These are phyloP conservation scores for Luffa acutangula DNA, from an alignment of 306 rosid genomes.

Conservation along the genomic window DNA sequence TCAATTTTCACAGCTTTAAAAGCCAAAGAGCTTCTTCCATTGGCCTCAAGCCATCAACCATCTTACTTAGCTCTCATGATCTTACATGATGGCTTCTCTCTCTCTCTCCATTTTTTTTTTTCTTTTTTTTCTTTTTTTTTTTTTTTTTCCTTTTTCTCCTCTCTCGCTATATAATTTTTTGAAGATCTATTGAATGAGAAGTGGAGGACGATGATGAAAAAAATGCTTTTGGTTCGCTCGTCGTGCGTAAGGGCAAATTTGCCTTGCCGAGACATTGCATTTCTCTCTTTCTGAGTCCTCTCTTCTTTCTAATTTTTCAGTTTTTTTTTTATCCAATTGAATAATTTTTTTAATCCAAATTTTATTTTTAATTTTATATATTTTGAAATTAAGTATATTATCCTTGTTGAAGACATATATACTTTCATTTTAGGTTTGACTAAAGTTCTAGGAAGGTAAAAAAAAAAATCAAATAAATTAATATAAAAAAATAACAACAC, in stretches of 20 bases:
- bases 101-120: background rate
- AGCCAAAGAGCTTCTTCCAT: background rate
- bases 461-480: too few species aligned
- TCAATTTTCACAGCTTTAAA: background rate
- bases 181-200: background rate
- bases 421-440: too few species aligned
- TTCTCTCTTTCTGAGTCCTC: conserved; percentile 27
- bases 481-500: too few species aligned
- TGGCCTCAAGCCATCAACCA: background rate
- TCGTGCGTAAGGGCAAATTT: conserved; percentile 48
- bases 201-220: conserved; percentile 29
- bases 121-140: too few species aligned
- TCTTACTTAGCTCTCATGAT: background rate
- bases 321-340: background rate
- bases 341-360: background rate
- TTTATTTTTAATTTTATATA: too few species aligned
- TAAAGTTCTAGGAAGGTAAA: too few species aligned
- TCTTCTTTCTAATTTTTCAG: background rate
- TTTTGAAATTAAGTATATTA: too few species aligned
- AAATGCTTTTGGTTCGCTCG: conserved; percentile 42
- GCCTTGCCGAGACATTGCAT: conserved; percentile 40
- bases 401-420: too few species aligned
- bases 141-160: fast-evolving
- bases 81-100: too few species aligned
- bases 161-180: background rate